Conservation (phyloP, 1,284 basidiomycete genomes). For the Anthracocystis setariae region DNA sequence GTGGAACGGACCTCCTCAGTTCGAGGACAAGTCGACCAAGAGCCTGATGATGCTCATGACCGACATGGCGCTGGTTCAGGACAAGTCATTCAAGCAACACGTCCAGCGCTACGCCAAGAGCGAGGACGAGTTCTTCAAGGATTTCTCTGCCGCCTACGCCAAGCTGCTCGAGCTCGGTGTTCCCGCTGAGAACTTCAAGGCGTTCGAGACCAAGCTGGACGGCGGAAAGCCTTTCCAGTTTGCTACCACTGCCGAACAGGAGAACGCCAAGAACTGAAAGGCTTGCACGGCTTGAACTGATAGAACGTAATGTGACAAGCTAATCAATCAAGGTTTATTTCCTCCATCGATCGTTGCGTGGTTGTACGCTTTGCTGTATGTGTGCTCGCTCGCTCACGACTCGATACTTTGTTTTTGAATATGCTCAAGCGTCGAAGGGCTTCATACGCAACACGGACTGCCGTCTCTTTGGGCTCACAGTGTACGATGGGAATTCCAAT, state of each 20-base stretch:
- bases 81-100: slow-evolving; percentile 60
- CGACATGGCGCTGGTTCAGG: slow-evolving; percentile 61
- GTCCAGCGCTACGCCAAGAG: slow-evolving; percentile 65
- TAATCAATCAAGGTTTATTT: slow-evolving; percentile 10
- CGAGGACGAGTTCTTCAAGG: slow-evolving; percentile 65
- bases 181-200: slow-evolving; percentile 62
- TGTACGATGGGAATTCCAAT: too few species aligned
- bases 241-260: slow-evolving; percentile 53
- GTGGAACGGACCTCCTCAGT: slow-evolving; percentile 92
- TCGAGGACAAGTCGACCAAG: slow-evolving; percentile 87
- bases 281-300: background rate
- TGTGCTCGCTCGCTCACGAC: too few species aligned
- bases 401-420: too few species aligned
- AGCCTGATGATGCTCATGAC: slow-evolving; percentile 83
- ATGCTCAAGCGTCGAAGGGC: too few species aligned
- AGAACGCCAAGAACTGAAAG: slow-evolving; percentile 38
- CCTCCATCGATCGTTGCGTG: background rate
- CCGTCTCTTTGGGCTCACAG: too few species aligned
- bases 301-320: slow-evolving; percentile 3
- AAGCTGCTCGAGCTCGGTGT: slow-evolving; percentile 65
- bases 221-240: slow-evolving; percentile 48
- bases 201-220: slow-evolving; percentile 50
- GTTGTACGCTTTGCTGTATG: too few species aligned
- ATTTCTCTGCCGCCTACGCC: slow-evolving; percentile 57
- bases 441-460: too few species aligned